Percentiles rank a stretch among this genome's conserved stretches.
Evolutionary conservation across 768 basidiomycete genomes (phyloP).

Genomic region (Postia placenta): DNA sequence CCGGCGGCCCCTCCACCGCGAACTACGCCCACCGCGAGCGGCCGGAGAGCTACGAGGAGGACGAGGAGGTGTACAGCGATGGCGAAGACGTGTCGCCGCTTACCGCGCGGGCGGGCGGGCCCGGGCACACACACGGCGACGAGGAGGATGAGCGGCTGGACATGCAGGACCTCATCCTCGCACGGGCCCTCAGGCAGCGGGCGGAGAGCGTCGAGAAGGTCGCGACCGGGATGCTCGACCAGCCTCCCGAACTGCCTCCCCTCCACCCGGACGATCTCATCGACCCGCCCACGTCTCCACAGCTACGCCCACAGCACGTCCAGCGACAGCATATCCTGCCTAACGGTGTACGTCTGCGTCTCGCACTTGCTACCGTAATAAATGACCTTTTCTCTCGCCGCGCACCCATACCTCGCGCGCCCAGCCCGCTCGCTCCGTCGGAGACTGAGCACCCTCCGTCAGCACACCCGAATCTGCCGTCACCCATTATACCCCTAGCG

Average conservation of each 20-base stretch:
- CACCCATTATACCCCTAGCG: conserved; percentile 7
- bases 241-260: conserved; percentile 62
- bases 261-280: conserved; percentile 47
- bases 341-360: conserved; percentile 73
- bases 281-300: conserved; percentile 49
- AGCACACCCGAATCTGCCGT: conserved; percentile 13
- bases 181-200: conserved; percentile 58
- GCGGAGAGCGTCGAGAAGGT: conserved; percentile 84
- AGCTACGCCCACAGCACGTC: conserved; percentile 27
- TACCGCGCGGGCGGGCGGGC: conserved; percentile 45
- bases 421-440: conserved; percentile 7
- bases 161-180: conserved; percentile 56
- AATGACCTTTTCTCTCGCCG: conserved; percentile 80
- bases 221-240: conserved; percentile 72
- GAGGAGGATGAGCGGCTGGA: conserved; percentile 54
- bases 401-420: conserved; percentile 32
- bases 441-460: no score
- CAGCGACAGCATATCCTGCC: conserved; percentile 55
- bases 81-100: conserved; percentile 46
- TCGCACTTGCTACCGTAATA: conserved; percentile 70
- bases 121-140: conserved; percentile 42
- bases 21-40: conserved; percentile 60
- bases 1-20: conserved; percentile 57
- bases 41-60: conserved; percentile 74
- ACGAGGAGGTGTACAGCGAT: conserved; percentile 59